Base-by-base conservation (phyloP, 257 asterid genomes). In the Gynochthodes officinalis region DNA sequence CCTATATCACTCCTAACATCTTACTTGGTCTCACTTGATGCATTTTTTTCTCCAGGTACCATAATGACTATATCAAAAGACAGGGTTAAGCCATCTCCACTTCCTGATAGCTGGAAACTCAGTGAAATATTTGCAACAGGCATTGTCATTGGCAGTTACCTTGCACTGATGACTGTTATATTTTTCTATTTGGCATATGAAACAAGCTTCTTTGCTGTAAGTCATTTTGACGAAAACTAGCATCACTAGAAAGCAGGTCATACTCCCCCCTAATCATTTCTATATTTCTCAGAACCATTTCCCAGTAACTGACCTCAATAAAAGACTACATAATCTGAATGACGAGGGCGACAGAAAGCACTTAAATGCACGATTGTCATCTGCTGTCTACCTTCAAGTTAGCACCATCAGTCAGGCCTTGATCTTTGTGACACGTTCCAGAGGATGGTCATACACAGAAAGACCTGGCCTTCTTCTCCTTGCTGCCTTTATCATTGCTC, bases 311-410 rank as follows among this genome's bases (percentile, higher is more conserved):
- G 90, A 85, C 77, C 83, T 88, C 69, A 86, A 84, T 32, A 67
- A 68, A 76, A 80, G 75, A 59, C 7, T 40, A 1, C 69, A 80
- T 27, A 49, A 61, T 75, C 77, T 85, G 27, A 61, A 44, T 54
- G 81, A 50, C 40, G 69, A 72, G 10, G 33, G 30, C 16, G 67
- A 61, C n/a, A 46, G 77, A 0, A 78, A 82, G 66, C 80, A 65
- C 33, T 69, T 84, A 40, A 78, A 82, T 72, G 86, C 77, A 23
- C 79, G 74, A 61, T 61, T 89, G 44, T 71, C 93, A 21, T 87
- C 93, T 61, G 93, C 93, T 15, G 80, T 89, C 23, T 87, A 89
- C 75, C 92, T 89, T 59, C 96, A 87, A 89, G 92, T 87, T 23
- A 89, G 95, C 84, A 85, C 88, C 39, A 89, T 85, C 69, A 84